Percentiles rank a stretch among this genome's conserved stretches.
Conservation (phyloP, 192 early-diverging fungal genomes). For the Backusella luteola region DNA sequence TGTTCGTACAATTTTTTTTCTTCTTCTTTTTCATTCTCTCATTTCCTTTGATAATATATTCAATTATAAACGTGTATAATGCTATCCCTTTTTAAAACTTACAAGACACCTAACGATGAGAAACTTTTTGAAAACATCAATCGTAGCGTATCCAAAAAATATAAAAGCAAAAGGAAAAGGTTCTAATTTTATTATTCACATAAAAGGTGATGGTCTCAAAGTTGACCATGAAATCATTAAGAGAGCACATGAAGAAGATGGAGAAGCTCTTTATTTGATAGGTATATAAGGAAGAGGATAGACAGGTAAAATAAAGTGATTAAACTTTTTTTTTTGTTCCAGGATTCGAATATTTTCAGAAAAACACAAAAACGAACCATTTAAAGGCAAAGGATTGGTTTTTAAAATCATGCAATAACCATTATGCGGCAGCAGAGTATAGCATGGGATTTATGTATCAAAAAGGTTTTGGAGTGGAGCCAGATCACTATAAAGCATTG, state of each 20-base stretch:
- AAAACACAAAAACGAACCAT: slow-evolving; percentile 1
- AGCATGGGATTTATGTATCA: background rate
- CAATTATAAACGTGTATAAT: background rate
- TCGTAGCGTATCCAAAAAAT: background rate
- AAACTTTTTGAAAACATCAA: background rate
- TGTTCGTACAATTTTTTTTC: background rate
- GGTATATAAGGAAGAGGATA: background rate
- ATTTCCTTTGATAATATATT: background rate
- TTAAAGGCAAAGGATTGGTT: slow-evolving; percentile 1
- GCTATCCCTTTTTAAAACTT: background rate
- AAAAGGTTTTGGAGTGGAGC: background rate
- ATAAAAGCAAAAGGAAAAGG: background rate
- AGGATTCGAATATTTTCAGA: background rate
- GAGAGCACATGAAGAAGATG: background rate
- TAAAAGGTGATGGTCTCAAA: background rate
- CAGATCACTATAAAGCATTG: background rate
- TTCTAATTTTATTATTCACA: background rate
- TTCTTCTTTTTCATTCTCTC: background rate
- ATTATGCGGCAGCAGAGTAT: background rate
- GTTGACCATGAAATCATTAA: background rate
- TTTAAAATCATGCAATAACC: background rate
- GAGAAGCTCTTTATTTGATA: background rate
- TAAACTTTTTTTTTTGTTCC: background rate
- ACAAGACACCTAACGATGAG: background rate
- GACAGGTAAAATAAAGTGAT: background rate